These are phyloP conservation scores for Alternaria gaisen DNA, from an alignment of 2,329 filamentous ascomycete species.

Conservation along the genomic window DNA sequence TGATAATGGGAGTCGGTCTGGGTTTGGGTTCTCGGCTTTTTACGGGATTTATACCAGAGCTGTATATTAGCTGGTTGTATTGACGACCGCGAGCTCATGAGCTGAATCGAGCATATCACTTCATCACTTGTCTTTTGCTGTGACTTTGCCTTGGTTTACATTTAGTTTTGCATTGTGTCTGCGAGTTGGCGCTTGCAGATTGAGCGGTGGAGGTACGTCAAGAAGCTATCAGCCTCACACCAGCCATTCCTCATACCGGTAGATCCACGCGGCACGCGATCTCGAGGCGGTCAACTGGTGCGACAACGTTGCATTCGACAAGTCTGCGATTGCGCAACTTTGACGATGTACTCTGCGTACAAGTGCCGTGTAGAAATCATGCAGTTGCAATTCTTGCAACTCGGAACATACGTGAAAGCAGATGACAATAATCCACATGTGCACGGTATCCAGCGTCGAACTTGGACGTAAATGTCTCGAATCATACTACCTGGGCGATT, in stretches of 20 bases:
- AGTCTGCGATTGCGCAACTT: not conserved
- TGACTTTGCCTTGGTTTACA: not conserved
- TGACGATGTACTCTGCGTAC: not conserved
- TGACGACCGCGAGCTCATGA: constrained; percentile 58
- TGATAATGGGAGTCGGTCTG: constrained; percentile 79
- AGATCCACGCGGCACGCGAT: not conserved
- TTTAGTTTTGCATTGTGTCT: not conserved
- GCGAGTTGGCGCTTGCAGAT: not conserved
- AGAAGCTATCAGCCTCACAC: not conserved
- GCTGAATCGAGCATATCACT: constrained; percentile 52
- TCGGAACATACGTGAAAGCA: not conserved
- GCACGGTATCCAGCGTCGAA: not conserved
- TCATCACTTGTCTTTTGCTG: constrained; percentile 15
- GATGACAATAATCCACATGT: not conserved
- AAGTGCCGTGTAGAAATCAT: not conserved
- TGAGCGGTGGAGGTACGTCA: not conserved
- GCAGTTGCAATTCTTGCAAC: not conserved
- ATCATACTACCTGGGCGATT: not conserved
- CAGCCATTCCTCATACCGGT: not conserved
- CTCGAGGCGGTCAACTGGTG: not conserved
- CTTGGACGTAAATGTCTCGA: not conserved
- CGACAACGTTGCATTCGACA: not conserved
- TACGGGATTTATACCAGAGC: constrained; percentile 61
- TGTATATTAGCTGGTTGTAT: constrained; percentile 68
- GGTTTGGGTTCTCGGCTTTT: constrained; percentile 65